A percentile compares a stretch with the other conserved stretches of the same genome.
phyloP scores from a whole-genome alignment of 495 filamentous ascomycete species.

The Neurospora discreta region DNA sequence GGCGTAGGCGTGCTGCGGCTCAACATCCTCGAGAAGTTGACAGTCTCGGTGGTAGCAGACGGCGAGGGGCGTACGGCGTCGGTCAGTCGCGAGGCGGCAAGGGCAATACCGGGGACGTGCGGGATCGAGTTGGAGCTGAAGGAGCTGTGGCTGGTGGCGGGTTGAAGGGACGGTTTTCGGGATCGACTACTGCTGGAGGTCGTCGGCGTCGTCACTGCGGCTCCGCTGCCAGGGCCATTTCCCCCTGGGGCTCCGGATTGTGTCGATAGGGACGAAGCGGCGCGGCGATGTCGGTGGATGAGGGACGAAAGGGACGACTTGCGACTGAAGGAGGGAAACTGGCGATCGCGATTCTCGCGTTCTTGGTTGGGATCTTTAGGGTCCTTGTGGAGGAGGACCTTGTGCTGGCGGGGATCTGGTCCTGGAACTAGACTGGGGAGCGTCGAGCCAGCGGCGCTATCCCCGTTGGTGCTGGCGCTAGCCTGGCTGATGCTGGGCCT shows the following conservation, averaged over 20 bases:
- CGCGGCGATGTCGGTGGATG: slow-evolving; percentile 23
- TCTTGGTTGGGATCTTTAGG: not conserved
- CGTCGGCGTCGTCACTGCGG: slow-evolving; percentile 1
- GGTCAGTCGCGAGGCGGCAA: slow-evolving; percentile 25
- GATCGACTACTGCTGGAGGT: slow-evolving; percentile 11
- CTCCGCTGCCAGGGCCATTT: not conserved
- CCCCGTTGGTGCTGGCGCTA: not conserved
- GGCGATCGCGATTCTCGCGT: slow-evolving; percentile 24
- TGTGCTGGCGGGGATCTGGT: slow-evolving; percentile 14
- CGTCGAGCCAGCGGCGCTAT: not conserved
- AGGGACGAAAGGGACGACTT: slow-evolving; percentile 32
- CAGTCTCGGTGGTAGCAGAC: slow-evolving; percentile 16
- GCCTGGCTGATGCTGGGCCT: not conserved
- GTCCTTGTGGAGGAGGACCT: slow-evolving; percentile 32
- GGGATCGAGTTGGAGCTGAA: slow-evolving; percentile 25
- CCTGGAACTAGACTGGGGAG: not conserved
- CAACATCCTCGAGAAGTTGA: slow-evolving; percentile 33
- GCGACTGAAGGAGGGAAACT: slow-evolving; percentile 33
- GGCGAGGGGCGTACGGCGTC: slow-evolving; percentile 23
- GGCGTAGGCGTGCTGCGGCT: slow-evolving; percentile 24
- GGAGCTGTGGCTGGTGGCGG: not conserved
- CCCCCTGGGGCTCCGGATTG: slow-evolving; percentile 9
- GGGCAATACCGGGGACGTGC: slow-evolving; percentile 24
- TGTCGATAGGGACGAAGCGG: slow-evolving; percentile 21
- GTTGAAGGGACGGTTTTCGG: not conserved